Percentiles rank a stretch among this genome's conserved stretches.
These are phyloP conservation scores for Carex pumila DNA, from an alignment of 176 grass and related monocot species.

Conservation along the genomic window DNA sequence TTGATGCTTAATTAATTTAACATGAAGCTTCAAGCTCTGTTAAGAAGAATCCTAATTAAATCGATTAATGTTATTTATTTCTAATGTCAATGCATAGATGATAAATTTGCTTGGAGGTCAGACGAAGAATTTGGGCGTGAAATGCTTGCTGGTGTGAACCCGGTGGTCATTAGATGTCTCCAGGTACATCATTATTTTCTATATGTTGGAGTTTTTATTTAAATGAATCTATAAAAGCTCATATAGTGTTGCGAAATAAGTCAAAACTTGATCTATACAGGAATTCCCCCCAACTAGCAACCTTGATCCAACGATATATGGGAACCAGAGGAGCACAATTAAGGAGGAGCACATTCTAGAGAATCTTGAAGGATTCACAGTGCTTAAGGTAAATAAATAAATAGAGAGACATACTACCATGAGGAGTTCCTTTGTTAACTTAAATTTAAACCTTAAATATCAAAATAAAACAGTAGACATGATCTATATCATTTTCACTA, in stretches of 20 bases:
- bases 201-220: neutral
- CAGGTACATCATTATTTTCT: constrained; percentile 29
- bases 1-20: neutral
- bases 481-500: too few species aligned
- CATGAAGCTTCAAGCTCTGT: too few species aligned
- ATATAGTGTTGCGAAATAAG: neutral
- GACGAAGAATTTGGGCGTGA: constrained; percentile 86
- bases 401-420: neutral
- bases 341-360: constrained; percentile 48
- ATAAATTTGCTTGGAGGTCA: constrained; percentile 66
- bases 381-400: constrained; percentile 39
- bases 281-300: constrained; percentile 72
- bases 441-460: too few species aligned
- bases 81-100: constrained; percentile 21
- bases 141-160: constrained; percentile 90
- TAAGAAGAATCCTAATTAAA: too few species aligned
- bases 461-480: too few species aligned
- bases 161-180: constrained; percentile 57
- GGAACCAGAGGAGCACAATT: constrained; percentile 76
- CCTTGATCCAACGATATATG: constrained; percentile 51
- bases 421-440: too few species aligned
- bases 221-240: neutral
- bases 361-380: constrained; percentile 50
- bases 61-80: neutral
- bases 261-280: constrained; percentile 13